Conservation (phyloP, 768 basidiomycete species). For the Dacryopinax primogenitus region DNA sequence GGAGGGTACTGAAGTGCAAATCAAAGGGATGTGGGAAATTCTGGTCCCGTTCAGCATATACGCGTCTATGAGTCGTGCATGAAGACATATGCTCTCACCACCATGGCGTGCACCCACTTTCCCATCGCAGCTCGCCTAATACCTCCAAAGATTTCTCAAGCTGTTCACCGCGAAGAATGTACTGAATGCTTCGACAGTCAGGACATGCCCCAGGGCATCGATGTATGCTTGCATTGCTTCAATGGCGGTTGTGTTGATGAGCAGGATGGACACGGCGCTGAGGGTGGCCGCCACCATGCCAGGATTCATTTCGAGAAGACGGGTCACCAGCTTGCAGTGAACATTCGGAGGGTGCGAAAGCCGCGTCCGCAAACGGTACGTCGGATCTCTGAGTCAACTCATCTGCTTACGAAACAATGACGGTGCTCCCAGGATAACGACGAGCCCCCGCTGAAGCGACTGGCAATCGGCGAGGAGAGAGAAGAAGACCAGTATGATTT, state of each 20-base stretch:
- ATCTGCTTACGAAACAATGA: not conserved
- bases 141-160: slow-evolving; percentile 51
- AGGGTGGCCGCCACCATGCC: slow-evolving; percentile 50
- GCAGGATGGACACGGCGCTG: slow-evolving; percentile 21
- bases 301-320: slow-evolving; percentile 56
- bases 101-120: slow-evolving; percentile 41
- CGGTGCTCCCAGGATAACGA: slow-evolving; percentile 42
- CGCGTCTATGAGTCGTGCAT: not conserved
- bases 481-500: slow-evolving; percentile 83
- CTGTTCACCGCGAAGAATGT: slow-evolving; percentile 84
- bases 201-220: slow-evolving; percentile 64
- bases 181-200: slow-evolving; percentile 95
- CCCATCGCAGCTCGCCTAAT: slow-evolving; percentile 37
- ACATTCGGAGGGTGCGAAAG: slow-evolving; percentile 62
- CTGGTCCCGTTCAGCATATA: too few relatives aligned
- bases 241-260: slow-evolving; percentile 71
- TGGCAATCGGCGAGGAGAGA: slow-evolving; percentile 73
- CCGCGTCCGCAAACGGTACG: slow-evolving; percentile 52
- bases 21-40: too few relatives aligned
- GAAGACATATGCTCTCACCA: not conserved
- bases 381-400: slow-evolving; percentile 16
- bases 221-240: slow-evolving; percentile 87
- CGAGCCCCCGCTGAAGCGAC: slow-evolving; percentile 82
- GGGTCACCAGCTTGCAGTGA: slow-evolving; percentile 64
- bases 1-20: too few relatives aligned